A percentile compares a stretch with the other conserved stretches of the same genome.
These are phyloP conservation scores for Cercospora sp. DNA, from an alignment of 2,329 filamentous ascomycete genomes.

Conservation along the genomic window DNA sequence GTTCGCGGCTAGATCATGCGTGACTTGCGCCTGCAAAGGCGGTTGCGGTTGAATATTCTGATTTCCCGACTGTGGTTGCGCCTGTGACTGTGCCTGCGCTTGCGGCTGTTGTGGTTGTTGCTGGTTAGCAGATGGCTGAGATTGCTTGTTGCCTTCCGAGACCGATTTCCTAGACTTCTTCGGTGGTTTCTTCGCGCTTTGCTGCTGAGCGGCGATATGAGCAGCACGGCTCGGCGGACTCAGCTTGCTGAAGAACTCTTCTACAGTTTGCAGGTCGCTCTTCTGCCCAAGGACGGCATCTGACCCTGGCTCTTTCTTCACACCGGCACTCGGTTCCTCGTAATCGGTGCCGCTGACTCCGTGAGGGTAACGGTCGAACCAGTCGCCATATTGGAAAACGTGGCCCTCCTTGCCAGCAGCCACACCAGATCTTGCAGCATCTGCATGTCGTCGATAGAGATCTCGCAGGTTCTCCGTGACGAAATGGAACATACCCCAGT, in stretches of 20 bases:
- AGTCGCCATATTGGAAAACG: slow-evolving; percentile 94
- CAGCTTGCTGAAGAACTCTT: slow-evolving; percentile 86
- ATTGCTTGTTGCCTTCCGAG: slow-evolving; percentile 27
- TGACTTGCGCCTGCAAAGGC: slow-evolving; percentile 21
- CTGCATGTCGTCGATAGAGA: slow-evolving; percentile 80
- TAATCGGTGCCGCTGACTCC: slow-evolving; percentile 84
- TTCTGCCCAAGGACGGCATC: slow-evolving; percentile 88
- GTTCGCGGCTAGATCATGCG: slow-evolving; percentile 28
- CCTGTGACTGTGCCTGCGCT: slow-evolving; percentile 28
- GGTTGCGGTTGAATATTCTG: not conserved
- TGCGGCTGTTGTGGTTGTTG: slow-evolving; percentile 30
- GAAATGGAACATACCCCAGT: slow-evolving; percentile 98
- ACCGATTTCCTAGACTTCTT: slow-evolving; percentile 37
- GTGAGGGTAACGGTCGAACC: slow-evolving; percentile 93
- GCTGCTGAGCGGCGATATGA: slow-evolving; percentile 22
- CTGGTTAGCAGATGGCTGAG: slow-evolving; percentile 22
- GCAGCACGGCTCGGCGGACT: slow-evolving; percentile 57
- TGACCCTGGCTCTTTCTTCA: slow-evolving; percentile 74
- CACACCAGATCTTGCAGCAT: slow-evolving; percentile 69
- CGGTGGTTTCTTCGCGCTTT: slow-evolving; percentile 38
- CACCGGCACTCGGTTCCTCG: slow-evolving; percentile 65
- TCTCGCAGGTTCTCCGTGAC: slow-evolving; percentile 91
- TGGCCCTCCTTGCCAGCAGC: slow-evolving; percentile 48
- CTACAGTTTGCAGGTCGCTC: slow-evolving; percentile 85
- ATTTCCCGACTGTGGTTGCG: not conserved